Evolutionary conservation across 805 yeast genomes (phyloP).

Genomic region (Candida nanaspora): DNA sequence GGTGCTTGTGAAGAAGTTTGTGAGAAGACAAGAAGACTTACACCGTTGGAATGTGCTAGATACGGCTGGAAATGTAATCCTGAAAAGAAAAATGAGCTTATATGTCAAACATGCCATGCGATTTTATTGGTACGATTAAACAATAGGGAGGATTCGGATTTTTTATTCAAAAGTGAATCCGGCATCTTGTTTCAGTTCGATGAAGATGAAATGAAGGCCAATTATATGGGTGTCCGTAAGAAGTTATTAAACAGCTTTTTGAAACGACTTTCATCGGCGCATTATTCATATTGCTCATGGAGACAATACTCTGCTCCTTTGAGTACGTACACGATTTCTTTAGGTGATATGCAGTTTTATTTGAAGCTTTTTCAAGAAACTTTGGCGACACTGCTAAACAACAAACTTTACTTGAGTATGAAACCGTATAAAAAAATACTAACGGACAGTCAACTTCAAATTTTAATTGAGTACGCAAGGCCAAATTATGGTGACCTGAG

Average conservation of each 20-base stretch:
- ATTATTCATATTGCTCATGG: conserved; percentile 23
- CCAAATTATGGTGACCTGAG: conserved; percentile 7
- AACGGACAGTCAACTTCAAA: conserved; percentile 1
- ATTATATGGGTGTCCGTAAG: conserved; percentile 7
- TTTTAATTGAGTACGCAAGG: conserved; percentile 8
- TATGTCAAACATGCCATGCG: conserved; percentile 27
- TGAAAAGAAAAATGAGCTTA: conserved; percentile 23
- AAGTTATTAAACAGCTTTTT: conserved; percentile 20
- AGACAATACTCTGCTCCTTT: conserved; percentile 5
- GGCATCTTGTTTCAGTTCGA: conserved; percentile 2
- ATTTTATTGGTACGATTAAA: conserved; percentile 21
- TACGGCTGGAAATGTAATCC: conserved; percentile 47
- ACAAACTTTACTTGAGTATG: conserved; percentile 5
- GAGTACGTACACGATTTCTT: conserved; percentile 12
- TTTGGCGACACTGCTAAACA: conserved; percentile 10
- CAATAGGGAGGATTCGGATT: conserved; percentile 5
- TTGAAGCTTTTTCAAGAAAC: conserved; percentile 10
- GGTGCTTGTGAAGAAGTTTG: not conserved
- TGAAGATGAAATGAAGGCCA: conserved; percentile 16
- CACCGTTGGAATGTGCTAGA: conserved; percentile 41
- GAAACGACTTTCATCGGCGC: conserved; percentile 18
- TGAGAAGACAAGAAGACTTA: conserved; percentile 16
- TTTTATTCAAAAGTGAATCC: not conserved
- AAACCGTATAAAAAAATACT: conserved; percentile 10
- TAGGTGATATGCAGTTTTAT: conserved; percentile 22